phyloP scores from a whole-genome alignment of 1,284 basidiomycete species.

The Marasmius sp. region DNA sequence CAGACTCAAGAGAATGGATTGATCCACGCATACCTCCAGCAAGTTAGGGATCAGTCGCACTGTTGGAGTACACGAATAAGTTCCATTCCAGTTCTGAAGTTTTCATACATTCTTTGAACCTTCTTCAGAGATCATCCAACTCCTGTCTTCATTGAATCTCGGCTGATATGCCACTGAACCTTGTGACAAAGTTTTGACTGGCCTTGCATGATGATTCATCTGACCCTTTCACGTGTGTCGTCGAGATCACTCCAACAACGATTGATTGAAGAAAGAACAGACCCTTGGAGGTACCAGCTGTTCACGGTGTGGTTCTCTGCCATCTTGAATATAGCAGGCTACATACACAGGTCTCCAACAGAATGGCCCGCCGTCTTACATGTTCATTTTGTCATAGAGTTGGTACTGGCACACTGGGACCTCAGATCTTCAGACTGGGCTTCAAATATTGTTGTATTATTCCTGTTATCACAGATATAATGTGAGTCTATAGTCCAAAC shows the following conservation, averaged over 20 bases:
- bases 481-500: conserved; percentile 36
- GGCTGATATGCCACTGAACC: too few relatives aligned
- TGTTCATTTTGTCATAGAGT: neutral
- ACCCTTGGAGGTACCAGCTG: conserved; percentile 58
- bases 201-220: too few relatives aligned
- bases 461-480: conserved; percentile 52
- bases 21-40: too few relatives aligned
- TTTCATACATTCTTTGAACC: neutral
- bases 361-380: neutral
- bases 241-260: conserved; percentile 53
- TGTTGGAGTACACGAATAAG: conserved; percentile 13
- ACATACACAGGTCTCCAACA: conserved; percentile 40
- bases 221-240: too few relatives aligned
- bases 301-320: conserved; percentile 69
- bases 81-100: neutral
- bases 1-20: too few relatives aligned
- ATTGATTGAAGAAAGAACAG: conserved; percentile 43
- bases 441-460: conserved; percentile 51
- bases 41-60: conserved; percentile 2
- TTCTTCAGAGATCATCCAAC: neutral
- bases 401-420: conserved; percentile 34
- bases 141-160: too few relatives aligned
- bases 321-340: conserved; percentile 61
- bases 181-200: too few relatives aligned
- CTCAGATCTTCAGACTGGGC: conserved; percentile 57